Base-by-base conservation (phyloP, 345 rosid genomes). In the Bruguiera gymnorhiza region DNA sequence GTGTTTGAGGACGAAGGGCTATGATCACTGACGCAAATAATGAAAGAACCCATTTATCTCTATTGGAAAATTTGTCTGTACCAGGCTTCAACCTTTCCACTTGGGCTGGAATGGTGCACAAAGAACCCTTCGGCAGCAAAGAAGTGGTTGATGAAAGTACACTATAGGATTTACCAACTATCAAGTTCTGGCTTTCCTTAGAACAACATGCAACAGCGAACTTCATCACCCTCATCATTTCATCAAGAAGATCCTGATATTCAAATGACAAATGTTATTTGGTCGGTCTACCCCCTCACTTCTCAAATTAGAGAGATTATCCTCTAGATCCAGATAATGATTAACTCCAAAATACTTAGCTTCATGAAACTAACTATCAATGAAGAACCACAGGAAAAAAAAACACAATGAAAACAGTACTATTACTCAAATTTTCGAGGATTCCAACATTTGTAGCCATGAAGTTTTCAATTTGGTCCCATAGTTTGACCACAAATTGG, bases 1-100 rank as follows among this genome's bases (percentile, higher is more conserved):
- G 72, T 69, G 85, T 82, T 69, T 78, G 73, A 58, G 97, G 88
- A 76, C 63, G 86, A 66, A 86, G 79, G 69, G 91, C 96, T 75
- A 89, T 85, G 60, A 92, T 60, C 70, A 84, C 88, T 29, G 97
- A 89, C 55, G 93, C 80, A 84, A 85, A 89, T 59, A 88, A 73
- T 52, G 96, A 92, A 69, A 77, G 82, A 77, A 87, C 76, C 90
- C 89, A 83, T 70, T 80, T 83, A 73, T 90, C 97, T 79, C 87
- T 78, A 55, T 59, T 55, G 58, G 90, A 84, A 68, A 77, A 66
- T 31, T 65, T 69, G 76, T 72, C 72, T 32, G 31, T 53, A 69
- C 83, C 30, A 70, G 70, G 39, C 53, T 76, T 75, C 48, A 82
- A 72, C 46, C 68, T 76, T 64, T 86, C 80, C 70, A 74, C 59